Base-by-base conservation (phyloP, 371 early-diverging fungal genomes). In the Mucor indicus region DNA sequence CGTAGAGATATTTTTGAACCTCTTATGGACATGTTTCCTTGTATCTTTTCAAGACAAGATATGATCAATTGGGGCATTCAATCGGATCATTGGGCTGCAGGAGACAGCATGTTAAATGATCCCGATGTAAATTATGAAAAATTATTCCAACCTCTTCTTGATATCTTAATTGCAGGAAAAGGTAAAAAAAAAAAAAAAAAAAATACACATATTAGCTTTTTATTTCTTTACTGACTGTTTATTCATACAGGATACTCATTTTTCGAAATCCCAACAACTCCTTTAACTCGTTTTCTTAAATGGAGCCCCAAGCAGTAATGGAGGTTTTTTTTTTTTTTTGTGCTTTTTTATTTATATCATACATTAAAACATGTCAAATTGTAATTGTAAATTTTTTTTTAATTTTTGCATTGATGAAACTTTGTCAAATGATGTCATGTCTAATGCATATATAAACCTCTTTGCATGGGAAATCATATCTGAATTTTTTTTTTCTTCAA, bases 231-330 rank as follows among this genome's bases (percentile, higher is more conserved):
- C n/a, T n/a, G n/a, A n/a, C n/a, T n/a, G n/a, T n/a, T n/a, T n/a
- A n/a, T n/a, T n/a, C n/a, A n/a, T n/a, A n/a, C n/a, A 72, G 69
- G 62, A 10, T 72, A 72, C 39, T 72, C 72, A 9, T 72, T 72
- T 42, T 72, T 72, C 43, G 72, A 72, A 43, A 61, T 68, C 32
- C 72, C 72, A 15, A 63, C 66, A 25, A 66, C 72, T 12, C 61
- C 57, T 48, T 48, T 72, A 16, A 66, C 69, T 15, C 57, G 72
- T 16, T 66, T 68, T 44, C 60, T 72, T 50, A 50, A 50, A 25
- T 72, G 72, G 72, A 65, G 65, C 21, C 63, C 64, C 15, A 69
- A 65, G 54, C 35, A 42, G 17, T 60, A 49, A 55, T 31, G 25
- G n/a, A n/a, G n/a, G n/a, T n/a, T n/a, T n/a, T n/a, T n/a, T n/a